A percentile compares a stretch with the other conserved stretches of the same genome.
Evolutionary conservation across 208 protist species (phyloP).

Genomic region (Leishmania mexicana): DNA sequence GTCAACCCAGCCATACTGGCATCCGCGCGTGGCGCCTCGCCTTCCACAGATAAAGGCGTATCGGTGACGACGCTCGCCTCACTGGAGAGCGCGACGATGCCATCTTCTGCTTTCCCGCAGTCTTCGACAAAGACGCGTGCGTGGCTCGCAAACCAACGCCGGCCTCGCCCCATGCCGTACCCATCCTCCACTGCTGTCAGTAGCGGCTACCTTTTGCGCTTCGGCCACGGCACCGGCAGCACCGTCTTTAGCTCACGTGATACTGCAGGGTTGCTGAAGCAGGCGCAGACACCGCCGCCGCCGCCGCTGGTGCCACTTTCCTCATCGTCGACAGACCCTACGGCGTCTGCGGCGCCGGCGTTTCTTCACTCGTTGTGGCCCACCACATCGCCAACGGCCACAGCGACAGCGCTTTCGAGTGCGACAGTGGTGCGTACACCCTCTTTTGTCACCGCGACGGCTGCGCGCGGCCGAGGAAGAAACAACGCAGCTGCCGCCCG

Average conservation of each 20-base stretch:
- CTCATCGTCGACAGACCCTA: background rate
- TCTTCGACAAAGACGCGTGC: background rate
- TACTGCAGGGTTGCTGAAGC: background rate
- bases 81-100: background rate
- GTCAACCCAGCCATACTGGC: background rate
- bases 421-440: background rate
- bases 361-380: conserved; percentile 5
- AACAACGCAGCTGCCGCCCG: background rate
- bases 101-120: background rate
- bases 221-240: background rate
- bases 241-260: background rate
- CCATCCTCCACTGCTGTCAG: conserved; percentile 15
- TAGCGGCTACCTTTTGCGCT: conserved; percentile 14
- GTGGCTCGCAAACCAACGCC: conserved; percentile 16
- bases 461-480: background rate
- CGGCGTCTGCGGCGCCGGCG: background rate
- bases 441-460: background rate
- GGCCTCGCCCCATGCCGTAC: conserved; percentile 20
- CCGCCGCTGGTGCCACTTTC: background rate
- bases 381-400: background rate
- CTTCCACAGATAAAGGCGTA: background rate
- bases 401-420: conserved; percentile 1
- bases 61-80: no score
- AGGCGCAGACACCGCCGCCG: background rate
- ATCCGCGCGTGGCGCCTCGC: background rate